phyloP scores from a whole-genome alignment of 2,329 filamentous ascomycete genomes.

The Fragosphaeria purpurea region DNA sequence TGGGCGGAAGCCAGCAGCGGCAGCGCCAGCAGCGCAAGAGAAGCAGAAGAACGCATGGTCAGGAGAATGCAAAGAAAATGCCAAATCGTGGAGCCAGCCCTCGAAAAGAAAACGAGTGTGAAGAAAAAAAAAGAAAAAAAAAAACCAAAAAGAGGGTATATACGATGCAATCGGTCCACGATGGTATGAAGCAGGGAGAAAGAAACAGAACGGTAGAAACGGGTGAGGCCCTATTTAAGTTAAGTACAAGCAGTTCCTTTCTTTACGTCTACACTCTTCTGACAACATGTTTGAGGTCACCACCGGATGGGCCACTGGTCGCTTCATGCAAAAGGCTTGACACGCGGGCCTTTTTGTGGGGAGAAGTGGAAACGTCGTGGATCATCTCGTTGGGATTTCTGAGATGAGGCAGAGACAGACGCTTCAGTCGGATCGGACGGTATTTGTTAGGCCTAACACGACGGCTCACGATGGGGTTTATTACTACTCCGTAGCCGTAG shows the following conservation, averaged over 20 bases:
- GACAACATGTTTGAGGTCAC: constrained; percentile 6
- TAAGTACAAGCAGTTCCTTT: not conserved
- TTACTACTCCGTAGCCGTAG: too few relatives aligned
- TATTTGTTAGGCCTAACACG: too few relatives aligned
- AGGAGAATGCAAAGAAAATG: not conserved
- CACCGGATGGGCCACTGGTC: not conserved
- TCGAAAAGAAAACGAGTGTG: not conserved
- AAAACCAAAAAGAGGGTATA: not conserved
- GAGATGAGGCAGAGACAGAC: too few relatives aligned
- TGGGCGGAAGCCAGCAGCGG: constrained; percentile 16
- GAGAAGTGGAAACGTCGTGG: too few relatives aligned
- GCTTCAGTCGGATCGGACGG: too few relatives aligned
- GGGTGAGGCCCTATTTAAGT: not conserved
- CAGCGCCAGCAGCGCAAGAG: constrained; percentile 5
- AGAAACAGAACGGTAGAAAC: not conserved
- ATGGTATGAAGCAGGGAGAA: not conserved
- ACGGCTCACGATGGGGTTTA: too few relatives aligned
- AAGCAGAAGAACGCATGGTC: not conserved
- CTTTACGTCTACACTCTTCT: too few relatives aligned
- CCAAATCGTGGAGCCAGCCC: constrained; percentile 4
- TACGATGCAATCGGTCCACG: constrained; percentile 2
- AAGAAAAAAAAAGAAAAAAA: constrained; percentile 1
- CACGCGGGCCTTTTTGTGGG: not conserved
- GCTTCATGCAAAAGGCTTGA: constrained; percentile 9
- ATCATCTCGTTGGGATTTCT: too few relatives aligned